A percentile compares a stretch with the other conserved stretches of the same genome.
phyloP scores from a whole-genome alignment of 169 alveolate species.

The Plasmodium coatneyi region DNA sequence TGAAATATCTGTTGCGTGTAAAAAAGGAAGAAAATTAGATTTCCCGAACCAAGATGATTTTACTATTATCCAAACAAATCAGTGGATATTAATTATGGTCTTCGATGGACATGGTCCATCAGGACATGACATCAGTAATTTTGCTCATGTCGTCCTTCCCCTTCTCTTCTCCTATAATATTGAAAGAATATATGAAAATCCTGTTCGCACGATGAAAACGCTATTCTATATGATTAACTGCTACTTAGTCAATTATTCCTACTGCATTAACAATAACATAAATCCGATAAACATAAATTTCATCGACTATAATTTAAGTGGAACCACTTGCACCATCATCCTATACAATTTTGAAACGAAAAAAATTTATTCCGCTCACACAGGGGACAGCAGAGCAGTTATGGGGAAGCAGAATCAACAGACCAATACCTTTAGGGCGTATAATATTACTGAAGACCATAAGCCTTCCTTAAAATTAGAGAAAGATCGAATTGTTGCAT shows the following conservation, averaged over 20 bases:
- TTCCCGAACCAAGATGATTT: constrained; percentile 87
- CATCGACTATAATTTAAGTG: constrained; percentile 86
- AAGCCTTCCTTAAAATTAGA: constrained; percentile 88
- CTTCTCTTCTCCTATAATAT: constrained; percentile 76
- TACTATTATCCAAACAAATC: constrained; percentile 79
- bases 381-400: constrained; percentile 87
- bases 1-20: constrained; percentile 77
- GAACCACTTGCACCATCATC: constrained; percentile 84
- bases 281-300: constrained; percentile 79
- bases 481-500: constrained; percentile 85
- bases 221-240: constrained; percentile 74
- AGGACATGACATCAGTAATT: constrained; percentile 87
- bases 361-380: constrained; percentile 82
- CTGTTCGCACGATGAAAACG: constrained; percentile 61
- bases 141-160: constrained; percentile 82
- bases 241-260: constrained; percentile 78
- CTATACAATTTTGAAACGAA: constrained; percentile 74
- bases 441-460: constrained; percentile 86
- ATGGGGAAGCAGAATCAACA: constrained; percentile 79
- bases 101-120: constrained; percentile 90
- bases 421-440: constrained; percentile 77
- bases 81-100: constrained; percentile 83
- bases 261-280: constrained; percentile 79
- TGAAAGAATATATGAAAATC: constrained; percentile 71
- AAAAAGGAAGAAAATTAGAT: constrained; percentile 84